Conservation (phyloP, 768 basidiomycete genomes). For the Austroboletus eburneus region DNA sequence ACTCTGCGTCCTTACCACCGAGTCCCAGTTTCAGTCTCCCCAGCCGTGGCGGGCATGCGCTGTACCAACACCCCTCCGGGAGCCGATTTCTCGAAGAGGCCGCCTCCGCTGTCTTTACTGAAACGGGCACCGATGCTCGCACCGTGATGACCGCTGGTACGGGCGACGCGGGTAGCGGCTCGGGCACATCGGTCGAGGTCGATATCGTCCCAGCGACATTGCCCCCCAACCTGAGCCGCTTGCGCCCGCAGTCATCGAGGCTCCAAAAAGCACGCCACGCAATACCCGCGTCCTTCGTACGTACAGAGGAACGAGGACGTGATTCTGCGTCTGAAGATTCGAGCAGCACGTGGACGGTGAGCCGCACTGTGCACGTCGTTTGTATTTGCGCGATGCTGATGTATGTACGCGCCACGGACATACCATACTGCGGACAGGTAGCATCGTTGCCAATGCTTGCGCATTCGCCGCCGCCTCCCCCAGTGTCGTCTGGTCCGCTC, state of each 20-base stretch:
- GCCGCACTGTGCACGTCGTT: no score
- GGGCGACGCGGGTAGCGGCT: no score
- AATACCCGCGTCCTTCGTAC: not conserved
- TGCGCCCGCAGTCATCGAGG: slow-evolving; percentile 4
- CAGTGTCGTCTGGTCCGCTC: slow-evolving; percentile 4
- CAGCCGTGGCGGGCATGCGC: not conserved
- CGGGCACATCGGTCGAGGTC: not conserved
- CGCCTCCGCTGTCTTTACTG: slow-evolving; percentile 24
- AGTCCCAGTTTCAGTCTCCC: slow-evolving; percentile 17
- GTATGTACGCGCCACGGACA: no score
- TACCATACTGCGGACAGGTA: no score
- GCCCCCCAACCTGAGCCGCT: not conserved
- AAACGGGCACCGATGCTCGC: slow-evolving; percentile 19
- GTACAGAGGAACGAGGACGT: not conserved
- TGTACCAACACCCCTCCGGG: slow-evolving; percentile 20
- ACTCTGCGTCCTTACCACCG: not conserved
- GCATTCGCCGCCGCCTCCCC: not conserved
- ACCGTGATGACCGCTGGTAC: no score
- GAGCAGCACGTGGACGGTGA: slow-evolving; percentile 13
- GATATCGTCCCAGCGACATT: not conserved
- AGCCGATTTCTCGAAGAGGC: slow-evolving; percentile 28
- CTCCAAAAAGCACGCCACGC: slow-evolving; percentile 20
- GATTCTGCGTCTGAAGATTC: slow-evolving; percentile 8
- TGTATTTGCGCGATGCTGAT: no score
- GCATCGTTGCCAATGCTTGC: not conserved